A percentile compares a stretch with the other conserved stretches of the same genome.
phyloP scores from a whole-genome alignment of 2,329 filamentous ascomycete species.

The Fusarium euwallaceae region DNA sequence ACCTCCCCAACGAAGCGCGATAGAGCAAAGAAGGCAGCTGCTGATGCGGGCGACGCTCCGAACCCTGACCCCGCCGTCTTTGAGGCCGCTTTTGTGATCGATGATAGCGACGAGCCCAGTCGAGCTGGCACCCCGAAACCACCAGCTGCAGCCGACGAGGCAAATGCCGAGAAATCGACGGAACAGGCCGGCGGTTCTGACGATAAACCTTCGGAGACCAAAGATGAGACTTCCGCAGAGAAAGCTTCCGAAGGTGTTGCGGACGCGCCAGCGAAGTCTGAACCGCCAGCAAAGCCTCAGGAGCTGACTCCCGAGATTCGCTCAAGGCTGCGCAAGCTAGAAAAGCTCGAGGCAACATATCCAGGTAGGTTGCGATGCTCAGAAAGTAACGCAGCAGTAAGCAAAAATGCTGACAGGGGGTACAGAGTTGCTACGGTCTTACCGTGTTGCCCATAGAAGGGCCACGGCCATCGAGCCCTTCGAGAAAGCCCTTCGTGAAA shows the following conservation, averaged over 20 bases:
- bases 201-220: conserved; percentile 32
- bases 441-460: conserved; percentile 89
- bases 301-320: conserved; percentile 82
- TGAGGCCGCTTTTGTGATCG: conserved; percentile 87
- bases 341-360: conserved; percentile 90
- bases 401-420: conserved; percentile 6
- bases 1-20: conserved; percentile 47
- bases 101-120: conserved; percentile 80
- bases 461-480: conserved; percentile 93
- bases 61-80: conserved; percentile 90
- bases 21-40: conserved; percentile 57
- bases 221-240: conserved; percentile 36
- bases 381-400: background rate
- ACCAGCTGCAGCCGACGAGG: conserved; percentile 53
- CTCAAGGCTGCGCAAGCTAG: conserved; percentile 84
- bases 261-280: conserved; percentile 27
- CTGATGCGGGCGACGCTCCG: conserved; percentile 54
- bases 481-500: conserved; percentile 89
- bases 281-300: conserved; percentile 38
- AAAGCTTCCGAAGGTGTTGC: conserved; percentile 38
- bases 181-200: conserved; percentile 32
- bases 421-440: conserved; percentile 85
- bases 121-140: conserved; percentile 70
- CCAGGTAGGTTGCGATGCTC: conserved; percentile 68
- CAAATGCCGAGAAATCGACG: conserved; percentile 37